Conservation (phyloP, 2,329 filamentous ascomycete genomes). For the Raffaelea arxii region DNA sequence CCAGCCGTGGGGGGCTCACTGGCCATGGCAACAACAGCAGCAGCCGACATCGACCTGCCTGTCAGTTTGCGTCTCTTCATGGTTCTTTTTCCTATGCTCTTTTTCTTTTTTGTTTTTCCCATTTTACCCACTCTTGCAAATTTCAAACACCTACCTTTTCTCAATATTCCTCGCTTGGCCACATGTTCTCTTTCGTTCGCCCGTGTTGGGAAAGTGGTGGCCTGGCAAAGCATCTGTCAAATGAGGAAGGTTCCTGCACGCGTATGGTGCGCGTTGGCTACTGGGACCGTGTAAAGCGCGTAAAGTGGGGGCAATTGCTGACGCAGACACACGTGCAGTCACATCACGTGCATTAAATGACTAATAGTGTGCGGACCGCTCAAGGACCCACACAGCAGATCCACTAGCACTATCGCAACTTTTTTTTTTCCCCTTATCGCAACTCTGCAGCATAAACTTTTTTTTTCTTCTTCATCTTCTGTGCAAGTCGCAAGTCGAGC, state of each 20-base stretch:
- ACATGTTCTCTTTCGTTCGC: neutral
- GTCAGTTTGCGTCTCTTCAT: too few species aligned
- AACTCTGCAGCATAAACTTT: constrained; percentile 1
- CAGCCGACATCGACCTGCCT: constrained; percentile 29
- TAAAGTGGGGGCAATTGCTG: neutral
- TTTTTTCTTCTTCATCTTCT: constrained; percentile 16
- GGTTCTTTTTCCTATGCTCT: too few species aligned
- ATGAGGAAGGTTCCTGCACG: too few species aligned
- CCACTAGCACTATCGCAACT: too few species aligned
- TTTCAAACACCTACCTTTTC: neutral
- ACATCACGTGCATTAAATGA: too few species aligned
- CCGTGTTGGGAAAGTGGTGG: too few species aligned
- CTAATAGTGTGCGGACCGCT: too few species aligned
- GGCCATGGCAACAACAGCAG: constrained; percentile 34
- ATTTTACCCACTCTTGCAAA: constrained; percentile 4
- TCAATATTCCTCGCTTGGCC: neutral
- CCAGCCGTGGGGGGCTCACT: constrained; percentile 25
- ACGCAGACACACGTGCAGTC: neutral
- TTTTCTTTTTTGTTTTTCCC: neutral
- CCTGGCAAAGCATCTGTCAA: too few species aligned
- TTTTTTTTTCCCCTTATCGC: constrained; percentile 9
- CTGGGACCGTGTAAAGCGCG: constrained; percentile 2
- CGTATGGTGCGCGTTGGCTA: neutral
- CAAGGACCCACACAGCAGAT: too few species aligned
- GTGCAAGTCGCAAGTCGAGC: constrained; percentile 5